Evolutionary conservation across 495 filamentous ascomycete species (phyloP).

Genomic region (Aspergillus asperescens): DNA sequence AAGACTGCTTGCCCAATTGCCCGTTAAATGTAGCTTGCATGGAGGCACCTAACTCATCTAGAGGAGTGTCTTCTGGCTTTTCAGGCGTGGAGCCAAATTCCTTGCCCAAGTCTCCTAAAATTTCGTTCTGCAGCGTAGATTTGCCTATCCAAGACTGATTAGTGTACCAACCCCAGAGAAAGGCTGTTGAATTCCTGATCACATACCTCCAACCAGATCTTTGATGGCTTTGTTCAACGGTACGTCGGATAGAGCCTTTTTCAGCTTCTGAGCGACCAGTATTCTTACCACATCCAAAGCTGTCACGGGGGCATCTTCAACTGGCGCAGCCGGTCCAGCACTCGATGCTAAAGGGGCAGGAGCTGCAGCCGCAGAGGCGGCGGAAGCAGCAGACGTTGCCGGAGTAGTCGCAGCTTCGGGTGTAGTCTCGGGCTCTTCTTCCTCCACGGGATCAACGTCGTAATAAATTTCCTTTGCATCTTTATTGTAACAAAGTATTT

Average conservation of each 20-base stretch:
- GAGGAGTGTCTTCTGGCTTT: slow-evolving; percentile 94
- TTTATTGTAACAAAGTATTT: slow-evolving; percentile 99
- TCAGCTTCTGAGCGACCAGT: slow-evolving; percentile 96
- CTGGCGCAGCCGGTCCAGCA: slow-evolving; percentile 81
- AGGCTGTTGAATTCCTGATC: background rate
- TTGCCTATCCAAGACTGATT: slow-evolving; percentile 56
- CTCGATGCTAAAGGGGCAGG: slow-evolving; percentile 54
- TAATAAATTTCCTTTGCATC: slow-evolving; percentile 99
- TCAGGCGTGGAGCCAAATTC: slow-evolving; percentile 98
- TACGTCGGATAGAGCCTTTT: slow-evolving; percentile 85
- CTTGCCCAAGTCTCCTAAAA: slow-evolving; percentile 91
- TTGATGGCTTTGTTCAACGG: slow-evolving; percentile 97
- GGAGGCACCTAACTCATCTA: slow-evolving; percentile 89
- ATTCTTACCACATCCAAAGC: slow-evolving; percentile 86
- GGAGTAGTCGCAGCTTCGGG: slow-evolving; percentile 38
- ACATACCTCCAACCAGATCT: slow-evolving; percentile 92
- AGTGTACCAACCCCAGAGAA: background rate
- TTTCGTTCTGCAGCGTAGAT: slow-evolving; percentile 96
- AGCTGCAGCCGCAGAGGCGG: slow-evolving; percentile 44
- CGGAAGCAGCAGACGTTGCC: slow-evolving; percentile 25
- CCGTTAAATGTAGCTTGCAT: slow-evolving; percentile 99
- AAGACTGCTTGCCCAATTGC: slow-evolving; percentile 94
- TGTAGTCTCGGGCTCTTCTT: slow-evolving; percentile 72
- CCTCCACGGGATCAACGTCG: slow-evolving; percentile 90
- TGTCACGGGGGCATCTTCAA: slow-evolving; percentile 79